phyloP scores from a whole-genome alignment of 192 early-diverging fungal genomes.

The Podila horticola region DNA sequence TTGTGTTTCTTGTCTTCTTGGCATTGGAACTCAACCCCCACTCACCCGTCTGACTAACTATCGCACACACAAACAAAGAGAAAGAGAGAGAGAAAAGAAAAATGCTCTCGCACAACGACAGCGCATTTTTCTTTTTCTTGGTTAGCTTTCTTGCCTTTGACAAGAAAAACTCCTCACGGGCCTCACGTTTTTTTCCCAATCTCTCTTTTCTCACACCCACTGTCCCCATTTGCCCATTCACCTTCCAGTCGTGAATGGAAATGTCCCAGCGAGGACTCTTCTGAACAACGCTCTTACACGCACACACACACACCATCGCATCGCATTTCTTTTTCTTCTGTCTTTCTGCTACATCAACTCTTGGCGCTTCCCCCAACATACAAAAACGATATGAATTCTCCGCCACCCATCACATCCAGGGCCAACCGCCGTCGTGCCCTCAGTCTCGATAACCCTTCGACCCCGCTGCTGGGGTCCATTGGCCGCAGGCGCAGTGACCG shows the following conservation, averaged over 20 bases:
- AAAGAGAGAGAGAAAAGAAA: too few relatives aligned
- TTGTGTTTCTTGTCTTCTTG: too few relatives aligned
- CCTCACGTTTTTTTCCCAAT: neutral
- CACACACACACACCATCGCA: too few relatives aligned
- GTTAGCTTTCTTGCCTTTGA: too few relatives aligned
- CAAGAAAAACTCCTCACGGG: too few relatives aligned
- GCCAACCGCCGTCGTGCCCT: constrained; percentile 43
- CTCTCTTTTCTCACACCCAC: neutral
- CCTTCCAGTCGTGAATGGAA: neutral
- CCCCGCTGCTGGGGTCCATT: constrained; percentile 30
- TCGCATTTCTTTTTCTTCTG: neutral
- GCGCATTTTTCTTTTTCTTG: too few relatives aligned
- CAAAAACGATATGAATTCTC: constrained; percentile 18
- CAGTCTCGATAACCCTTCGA: constrained; percentile 34
- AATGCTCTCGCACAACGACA: too few relatives aligned
- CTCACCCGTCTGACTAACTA: too few relatives aligned
- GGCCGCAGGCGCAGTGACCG: constrained; percentile 23
- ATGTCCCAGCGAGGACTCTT: neutral
- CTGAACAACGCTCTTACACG: too few relatives aligned
- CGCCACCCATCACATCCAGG: constrained; percentile 33
- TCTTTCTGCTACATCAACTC: neutral
- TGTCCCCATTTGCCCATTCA: neutral
- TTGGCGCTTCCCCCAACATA: neutral
- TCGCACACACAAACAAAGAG: too few relatives aligned
- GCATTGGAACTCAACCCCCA: too few relatives aligned